Percentiles rank a stretch among this genome's conserved stretches.
phyloP scores from a whole-genome alignment of 768 basidiomycete species.

The Podaxis sp. region DNA sequence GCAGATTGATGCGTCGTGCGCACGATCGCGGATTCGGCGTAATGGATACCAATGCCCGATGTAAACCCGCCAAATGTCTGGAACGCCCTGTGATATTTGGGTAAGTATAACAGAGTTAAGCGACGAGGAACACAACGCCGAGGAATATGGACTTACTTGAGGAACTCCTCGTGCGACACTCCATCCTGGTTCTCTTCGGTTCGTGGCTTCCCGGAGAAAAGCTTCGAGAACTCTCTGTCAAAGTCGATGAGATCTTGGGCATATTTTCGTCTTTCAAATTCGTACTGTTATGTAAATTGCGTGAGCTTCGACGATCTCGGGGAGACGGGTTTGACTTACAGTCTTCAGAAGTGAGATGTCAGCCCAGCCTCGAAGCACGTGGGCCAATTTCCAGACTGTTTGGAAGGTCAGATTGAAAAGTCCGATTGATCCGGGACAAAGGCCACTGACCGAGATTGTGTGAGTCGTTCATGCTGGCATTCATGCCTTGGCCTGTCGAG shows the following conservation, averaged over 20 bases:
- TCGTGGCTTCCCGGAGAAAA: slow-evolving; percentile 69
- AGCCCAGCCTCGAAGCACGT: slow-evolving; percentile 56
- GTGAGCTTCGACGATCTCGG: background rate
- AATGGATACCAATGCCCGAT: slow-evolving; percentile 54
- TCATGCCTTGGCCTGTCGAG: slow-evolving; percentile 66
- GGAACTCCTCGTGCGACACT: slow-evolving; percentile 51
- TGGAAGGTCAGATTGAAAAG: background rate
- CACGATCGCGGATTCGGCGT: slow-evolving; percentile 45
- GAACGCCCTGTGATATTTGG: slow-evolving; percentile 38
- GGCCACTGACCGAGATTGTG: slow-evolving; percentile 56
- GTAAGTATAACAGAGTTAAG: background rate
- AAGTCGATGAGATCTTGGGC: slow-evolving; percentile 74
- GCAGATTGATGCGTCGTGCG: slow-evolving; percentile 31
- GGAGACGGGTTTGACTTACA: slow-evolving; percentile 28
- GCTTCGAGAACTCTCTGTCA: slow-evolving; percentile 59
- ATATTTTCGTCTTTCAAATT: slow-evolving; percentile 62
- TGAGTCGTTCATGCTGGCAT: slow-evolving; percentile 73
- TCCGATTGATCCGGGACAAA: background rate
- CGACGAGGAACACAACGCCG: background rate
- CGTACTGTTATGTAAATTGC: slow-evolving; percentile 44
- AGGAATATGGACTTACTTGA: slow-evolving; percentile 28
- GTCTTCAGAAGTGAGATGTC: slow-evolving; percentile 46
- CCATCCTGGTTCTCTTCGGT: slow-evolving; percentile 45
- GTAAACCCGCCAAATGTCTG: slow-evolving; percentile 54
- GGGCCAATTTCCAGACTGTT: slow-evolving; percentile 58